Evolutionary conservation across 164 flowering plant species (phyloP).

Genomic region (Macadamia tetraphylla): DNA sequence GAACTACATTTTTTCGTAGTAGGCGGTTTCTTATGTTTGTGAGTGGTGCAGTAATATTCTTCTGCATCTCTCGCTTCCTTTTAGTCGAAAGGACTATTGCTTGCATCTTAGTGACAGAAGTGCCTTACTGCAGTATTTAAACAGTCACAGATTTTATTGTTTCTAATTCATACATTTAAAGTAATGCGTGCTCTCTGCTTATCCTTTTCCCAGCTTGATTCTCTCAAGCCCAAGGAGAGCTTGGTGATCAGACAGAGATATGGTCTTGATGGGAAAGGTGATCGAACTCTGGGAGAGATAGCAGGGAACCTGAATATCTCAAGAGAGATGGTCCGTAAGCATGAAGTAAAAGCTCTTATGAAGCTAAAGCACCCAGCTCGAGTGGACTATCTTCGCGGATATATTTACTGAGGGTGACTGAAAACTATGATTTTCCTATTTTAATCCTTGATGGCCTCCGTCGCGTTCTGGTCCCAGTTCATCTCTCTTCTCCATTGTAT

Average conservation of each 20-base stretch:
- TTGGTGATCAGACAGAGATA: constrained; percentile 94
- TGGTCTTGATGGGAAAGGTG: constrained; percentile 94
- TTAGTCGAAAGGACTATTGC: no score
- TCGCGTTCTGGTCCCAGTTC: no score
- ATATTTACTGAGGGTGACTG: constrained; percentile 30
- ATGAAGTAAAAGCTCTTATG: constrained; percentile 95
- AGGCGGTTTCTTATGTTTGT: no score
- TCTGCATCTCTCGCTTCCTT: no score
- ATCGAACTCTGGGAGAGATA: constrained; percentile 86
- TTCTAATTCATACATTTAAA: neutral
- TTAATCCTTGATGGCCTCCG: neutral
- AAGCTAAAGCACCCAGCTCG: constrained; percentile 95
- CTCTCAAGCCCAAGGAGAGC: constrained; percentile 95
- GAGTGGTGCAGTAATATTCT: no score
- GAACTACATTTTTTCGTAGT: no score
- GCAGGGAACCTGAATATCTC: constrained; percentile 90
- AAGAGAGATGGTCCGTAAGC: constrained; percentile 96
- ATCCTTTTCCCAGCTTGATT: constrained; percentile 63
- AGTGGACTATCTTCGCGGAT: constrained; percentile 77
- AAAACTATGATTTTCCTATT: neutral
- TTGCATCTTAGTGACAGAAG: no score
- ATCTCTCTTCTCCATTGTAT: neutral
- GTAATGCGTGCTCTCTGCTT: neutral
- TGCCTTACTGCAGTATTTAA: no score
- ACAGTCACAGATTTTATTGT: no score